Conservation (phyloP, 306 rosid genomes). For the Dalbergia cultrata region DNA sequence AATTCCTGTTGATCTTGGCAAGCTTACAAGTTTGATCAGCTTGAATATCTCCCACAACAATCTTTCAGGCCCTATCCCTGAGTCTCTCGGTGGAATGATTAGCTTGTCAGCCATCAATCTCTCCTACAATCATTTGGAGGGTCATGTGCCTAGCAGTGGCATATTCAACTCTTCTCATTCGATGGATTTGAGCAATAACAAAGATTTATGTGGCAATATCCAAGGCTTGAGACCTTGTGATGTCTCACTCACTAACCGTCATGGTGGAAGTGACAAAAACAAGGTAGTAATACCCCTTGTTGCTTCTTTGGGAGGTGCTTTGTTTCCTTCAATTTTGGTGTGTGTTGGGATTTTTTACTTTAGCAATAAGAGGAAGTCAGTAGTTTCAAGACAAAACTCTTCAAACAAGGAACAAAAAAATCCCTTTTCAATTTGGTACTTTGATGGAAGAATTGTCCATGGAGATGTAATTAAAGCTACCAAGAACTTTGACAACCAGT, state of each 20-base stretch:
- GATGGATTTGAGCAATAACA: conserved; percentile 54
- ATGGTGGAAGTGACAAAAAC: conserved; percentile 30
- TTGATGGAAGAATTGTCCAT: conserved; percentile 55
- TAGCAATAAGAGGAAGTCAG: conserved; percentile 34
- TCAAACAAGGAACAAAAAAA: background rate
- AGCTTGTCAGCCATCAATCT: conserved; percentile 57
- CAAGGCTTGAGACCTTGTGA: conserved; percentile 49
- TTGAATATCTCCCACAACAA: conserved; percentile 63
- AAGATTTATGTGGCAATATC: conserved; percentile 50
- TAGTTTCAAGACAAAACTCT: background rate
- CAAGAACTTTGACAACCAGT: conserved; percentile 45
- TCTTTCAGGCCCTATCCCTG: conserved; percentile 61
- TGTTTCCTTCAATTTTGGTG: conserved; percentile 30
- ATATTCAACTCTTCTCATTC: conserved; percentile 50
- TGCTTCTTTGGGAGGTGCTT: too few species aligned
- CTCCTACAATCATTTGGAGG: conserved; percentile 63
- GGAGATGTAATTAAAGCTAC: conserved; percentile 57
- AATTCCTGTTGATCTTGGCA: conserved; percentile 52
- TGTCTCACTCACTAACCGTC: background rate
- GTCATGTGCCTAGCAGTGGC: conserved; percentile 50
- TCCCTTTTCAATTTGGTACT: conserved; percentile 54
- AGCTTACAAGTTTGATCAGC: conserved; percentile 56
- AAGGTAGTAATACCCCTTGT: conserved; percentile 40
- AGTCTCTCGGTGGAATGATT: conserved; percentile 47
- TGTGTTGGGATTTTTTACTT: conserved; percentile 27